These are phyloP conservation scores for Simmondsia chinensis DNA, from an alignment of 148 eudicot species.

Conservation along the genomic window DNA sequence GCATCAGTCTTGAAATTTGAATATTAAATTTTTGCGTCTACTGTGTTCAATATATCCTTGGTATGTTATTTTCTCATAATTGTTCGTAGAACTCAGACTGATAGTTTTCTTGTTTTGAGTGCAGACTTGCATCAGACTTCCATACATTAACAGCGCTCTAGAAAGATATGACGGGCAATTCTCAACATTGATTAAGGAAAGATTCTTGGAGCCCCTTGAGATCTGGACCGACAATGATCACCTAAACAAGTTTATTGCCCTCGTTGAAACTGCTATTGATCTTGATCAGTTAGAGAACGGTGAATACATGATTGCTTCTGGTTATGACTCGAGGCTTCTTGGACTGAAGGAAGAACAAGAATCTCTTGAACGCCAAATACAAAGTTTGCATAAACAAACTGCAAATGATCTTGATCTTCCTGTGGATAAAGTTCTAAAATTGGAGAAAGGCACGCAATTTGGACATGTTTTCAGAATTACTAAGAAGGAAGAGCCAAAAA, in stretches of 20 bases:
- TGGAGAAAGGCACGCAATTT: constrained; percentile 95
- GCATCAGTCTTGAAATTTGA: too few relatives aligned
- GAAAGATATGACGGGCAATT: constrained; percentile 65
- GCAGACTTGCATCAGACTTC: constrained; percentile 92
- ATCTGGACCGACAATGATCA: constrained; percentile 67
- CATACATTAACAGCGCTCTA: constrained; percentile 70
- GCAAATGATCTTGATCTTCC: constrained; percentile 87
- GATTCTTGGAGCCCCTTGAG: constrained; percentile 58
- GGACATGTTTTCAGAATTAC: constrained; percentile 98
- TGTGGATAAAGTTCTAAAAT: constrained; percentile 69
- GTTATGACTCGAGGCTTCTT: constrained; percentile 64
- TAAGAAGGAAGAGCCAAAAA: constrained; percentile 94
- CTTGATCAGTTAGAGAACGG: constrained; percentile 96
- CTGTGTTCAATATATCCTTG: too few relatives aligned
- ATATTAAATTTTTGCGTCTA: too few relatives aligned
- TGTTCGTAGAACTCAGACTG: too few relatives aligned
- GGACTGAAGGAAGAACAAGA: constrained; percentile 64
- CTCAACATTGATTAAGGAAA: constrained; percentile 57
- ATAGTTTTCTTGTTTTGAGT: constrained; percentile 9
- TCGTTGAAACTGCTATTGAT: constrained; percentile 93
- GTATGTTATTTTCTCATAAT: too few relatives aligned
- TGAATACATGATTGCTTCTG: constrained; percentile 90
- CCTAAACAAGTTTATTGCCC: constrained; percentile 74
- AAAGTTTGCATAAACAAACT: constrained; percentile 55
- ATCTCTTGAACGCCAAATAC: constrained; percentile 61